Evolutionary conservation across 768 basidiomycete genomes (phyloP).

Genomic region (Leccinum fibrillosum): DNA sequence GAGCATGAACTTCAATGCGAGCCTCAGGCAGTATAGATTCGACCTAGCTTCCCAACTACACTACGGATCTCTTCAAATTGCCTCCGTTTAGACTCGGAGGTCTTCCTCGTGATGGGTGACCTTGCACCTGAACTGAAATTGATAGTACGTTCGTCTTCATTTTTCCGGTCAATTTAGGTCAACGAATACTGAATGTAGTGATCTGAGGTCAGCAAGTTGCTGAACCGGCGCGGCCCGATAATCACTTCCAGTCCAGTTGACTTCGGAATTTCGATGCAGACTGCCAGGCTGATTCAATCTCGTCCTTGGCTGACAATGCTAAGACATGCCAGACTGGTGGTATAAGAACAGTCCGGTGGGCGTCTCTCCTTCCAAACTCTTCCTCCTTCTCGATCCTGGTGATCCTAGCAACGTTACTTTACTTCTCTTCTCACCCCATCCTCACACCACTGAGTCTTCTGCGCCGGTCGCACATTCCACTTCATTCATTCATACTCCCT

Average conservation of each 20-base stretch:
- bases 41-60: neutral
- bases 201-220: neutral
- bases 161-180: neutral
- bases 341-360: conserved; percentile 21
- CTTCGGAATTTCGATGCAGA: conserved; percentile 7
- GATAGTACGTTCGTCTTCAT: neutral
- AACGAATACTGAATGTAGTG: neutral
- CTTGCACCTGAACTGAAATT: neutral
- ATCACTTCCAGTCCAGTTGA: neutral
- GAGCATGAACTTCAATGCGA: neutral
- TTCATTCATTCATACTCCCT: conserved; percentile 1
- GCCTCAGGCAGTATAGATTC: neutral
- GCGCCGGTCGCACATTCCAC: conserved; percentile 25
- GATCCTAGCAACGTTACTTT: conserved; percentile 35
- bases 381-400: conserved; percentile 50
- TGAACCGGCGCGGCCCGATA: neutral
- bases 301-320: conserved; percentile 16
- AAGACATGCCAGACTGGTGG: conserved; percentile 12
- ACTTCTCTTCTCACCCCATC: conserved; percentile 16
- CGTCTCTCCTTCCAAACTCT: conserved; percentile 30
- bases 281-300: conserved; percentile 9
- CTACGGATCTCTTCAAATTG: neutral
- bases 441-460: conserved; percentile 18
- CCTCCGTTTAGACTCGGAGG: neutral
- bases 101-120: neutral